Evolutionary conservation across 257 asterid genomes (phyloP).

Genomic region (Sherardia arvensis): DNA sequence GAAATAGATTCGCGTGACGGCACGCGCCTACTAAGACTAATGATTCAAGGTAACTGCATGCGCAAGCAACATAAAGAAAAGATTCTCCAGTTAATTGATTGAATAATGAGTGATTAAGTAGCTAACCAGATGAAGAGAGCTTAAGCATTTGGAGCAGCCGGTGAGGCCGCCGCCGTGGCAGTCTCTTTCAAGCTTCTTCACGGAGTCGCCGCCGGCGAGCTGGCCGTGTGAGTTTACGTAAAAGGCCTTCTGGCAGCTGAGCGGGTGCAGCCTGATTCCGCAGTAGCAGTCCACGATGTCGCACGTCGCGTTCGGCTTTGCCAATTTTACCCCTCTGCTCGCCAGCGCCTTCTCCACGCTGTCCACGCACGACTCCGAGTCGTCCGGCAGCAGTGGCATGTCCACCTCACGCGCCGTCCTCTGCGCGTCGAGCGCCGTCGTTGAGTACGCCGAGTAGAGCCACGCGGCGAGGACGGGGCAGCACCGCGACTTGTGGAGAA

Average conservation of each 20-base stretch:
- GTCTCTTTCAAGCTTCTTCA: constrained; percentile 58
- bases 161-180: constrained; percentile 45
- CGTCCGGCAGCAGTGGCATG: constrained; percentile 86
- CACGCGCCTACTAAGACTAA: not conserved
- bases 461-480: constrained; percentile 92
- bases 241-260: constrained; percentile 72
- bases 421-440: constrained; percentile 40
- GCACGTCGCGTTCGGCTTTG: constrained; percentile 63
- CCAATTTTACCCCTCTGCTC: constrained; percentile 39
- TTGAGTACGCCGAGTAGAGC: constrained; percentile 83
- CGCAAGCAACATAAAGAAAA: constrained; percentile 4
- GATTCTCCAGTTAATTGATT: not conserved
- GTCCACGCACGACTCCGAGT: constrained; percentile 81
- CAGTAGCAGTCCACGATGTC: constrained; percentile 79
- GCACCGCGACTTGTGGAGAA: constrained; percentile 67
- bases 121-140: constrained; percentile 44
- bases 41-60: constrained; percentile 2
- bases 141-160: constrained; percentile 75
- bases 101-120: not conserved
- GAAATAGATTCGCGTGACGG: not conserved
- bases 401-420: constrained; percentile 28
- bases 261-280: constrained; percentile 73
- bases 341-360: constrained; percentile 62
- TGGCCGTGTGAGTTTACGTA: constrained; percentile 39
- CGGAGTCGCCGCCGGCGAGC: constrained; percentile 48